These are phyloP conservation scores for Lophiotrema nucula DNA, from an alignment of 495 filamentous ascomycete species.

Conservation along the genomic window DNA sequence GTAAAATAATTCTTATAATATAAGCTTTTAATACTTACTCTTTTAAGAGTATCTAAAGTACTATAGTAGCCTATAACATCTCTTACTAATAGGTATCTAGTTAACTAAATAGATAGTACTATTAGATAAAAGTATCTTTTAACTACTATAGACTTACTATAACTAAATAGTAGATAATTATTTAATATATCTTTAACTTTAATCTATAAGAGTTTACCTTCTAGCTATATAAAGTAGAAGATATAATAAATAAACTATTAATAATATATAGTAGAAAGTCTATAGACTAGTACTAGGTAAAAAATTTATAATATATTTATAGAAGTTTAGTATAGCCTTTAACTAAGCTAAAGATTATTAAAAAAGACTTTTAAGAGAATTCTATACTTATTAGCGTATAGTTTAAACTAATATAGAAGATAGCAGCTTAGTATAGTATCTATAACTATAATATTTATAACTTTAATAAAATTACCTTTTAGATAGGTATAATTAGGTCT, in stretches of 20 bases:
- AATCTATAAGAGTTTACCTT: slow-evolving; percentile 37
- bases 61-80: neutral
- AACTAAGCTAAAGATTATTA: slow-evolving; percentile 38
- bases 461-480: neutral
- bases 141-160: slow-evolving; percentile 36
- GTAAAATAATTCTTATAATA: neutral
- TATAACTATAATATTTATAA: slow-evolving; percentile 31
- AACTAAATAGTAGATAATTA: slow-evolving; percentile 38
- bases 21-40: neutral
- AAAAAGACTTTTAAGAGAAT: slow-evolving; percentile 43
- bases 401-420: slow-evolving; percentile 42
- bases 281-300: slow-evolving; percentile 36
- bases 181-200: slow-evolving; percentile 42
- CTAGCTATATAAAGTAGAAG: slow-evolving; percentile 36
- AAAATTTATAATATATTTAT: slow-evolving; percentile 40
- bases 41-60: neutral
- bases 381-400: slow-evolving; percentile 37
- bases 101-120: slow-evolving; percentile 7
- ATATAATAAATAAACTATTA: slow-evolving; percentile 44
- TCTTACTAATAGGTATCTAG: neutral
- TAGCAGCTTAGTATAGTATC: slow-evolving; percentile 41
- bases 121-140: neutral
- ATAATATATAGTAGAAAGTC: slow-evolving; percentile 17
- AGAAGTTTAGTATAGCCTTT: slow-evolving; percentile 37
- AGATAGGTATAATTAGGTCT: slow-evolving; percentile 2